phyloP scores from a whole-genome alignment of 1,284 basidiomycete genomes.

The Apiotrichum gamsii region DNA sequence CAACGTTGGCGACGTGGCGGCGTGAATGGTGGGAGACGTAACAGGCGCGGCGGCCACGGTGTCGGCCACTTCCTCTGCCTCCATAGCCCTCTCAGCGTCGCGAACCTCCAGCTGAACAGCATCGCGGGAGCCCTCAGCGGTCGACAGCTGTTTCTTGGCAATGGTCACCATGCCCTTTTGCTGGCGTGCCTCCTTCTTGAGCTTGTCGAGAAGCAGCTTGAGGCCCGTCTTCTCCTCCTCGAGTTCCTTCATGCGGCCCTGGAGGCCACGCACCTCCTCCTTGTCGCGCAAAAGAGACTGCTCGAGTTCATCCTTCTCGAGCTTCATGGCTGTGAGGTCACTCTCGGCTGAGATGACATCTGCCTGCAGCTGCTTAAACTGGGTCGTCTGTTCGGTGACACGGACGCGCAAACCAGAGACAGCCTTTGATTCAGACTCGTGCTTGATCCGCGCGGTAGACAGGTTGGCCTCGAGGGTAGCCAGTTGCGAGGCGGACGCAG shows the following conservation, averaged over 20 bases:
- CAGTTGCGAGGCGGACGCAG: slow-evolving; percentile 60
- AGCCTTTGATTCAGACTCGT: slow-evolving; percentile 74
- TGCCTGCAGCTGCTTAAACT: slow-evolving; percentile 68
- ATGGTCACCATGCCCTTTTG: slow-evolving; percentile 93
- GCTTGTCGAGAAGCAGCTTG: slow-evolving; percentile 75
- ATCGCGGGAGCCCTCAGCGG: slow-evolving; percentile 71
- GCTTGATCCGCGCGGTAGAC: slow-evolving; percentile 55
- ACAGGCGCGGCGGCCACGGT: slow-evolving; percentile 45
- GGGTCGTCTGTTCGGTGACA: slow-evolving; percentile 61
- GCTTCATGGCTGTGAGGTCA: slow-evolving; percentile 77
- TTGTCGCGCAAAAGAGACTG: slow-evolving; percentile 83
- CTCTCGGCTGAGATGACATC: slow-evolving; percentile 87
- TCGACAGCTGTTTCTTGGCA: slow-evolving; percentile 84
- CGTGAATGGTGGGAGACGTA: slow-evolving; percentile 23
- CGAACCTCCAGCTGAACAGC: slow-evolving; percentile 64
- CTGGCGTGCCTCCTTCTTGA: slow-evolving; percentile 88
- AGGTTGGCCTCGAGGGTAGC: slow-evolving; percentile 47
- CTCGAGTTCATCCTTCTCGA: slow-evolving; percentile 90
- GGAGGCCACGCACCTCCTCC: slow-evolving; percentile 83
- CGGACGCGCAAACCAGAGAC: slow-evolving; percentile 69
- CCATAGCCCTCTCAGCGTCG: slow-evolving; percentile 44
- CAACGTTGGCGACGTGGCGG: slow-evolving; percentile 48
- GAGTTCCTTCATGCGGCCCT: slow-evolving; percentile 77
- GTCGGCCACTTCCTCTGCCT: slow-evolving; percentile 54
- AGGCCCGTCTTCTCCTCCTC: slow-evolving; percentile 65